A percentile compares a stretch with the other conserved stretches of the same genome.
These are phyloP conservation scores for Alternaria ethzedia DNA, from an alignment of 2,329 filamentous ascomycete genomes.

Conservation along the genomic window DNA sequence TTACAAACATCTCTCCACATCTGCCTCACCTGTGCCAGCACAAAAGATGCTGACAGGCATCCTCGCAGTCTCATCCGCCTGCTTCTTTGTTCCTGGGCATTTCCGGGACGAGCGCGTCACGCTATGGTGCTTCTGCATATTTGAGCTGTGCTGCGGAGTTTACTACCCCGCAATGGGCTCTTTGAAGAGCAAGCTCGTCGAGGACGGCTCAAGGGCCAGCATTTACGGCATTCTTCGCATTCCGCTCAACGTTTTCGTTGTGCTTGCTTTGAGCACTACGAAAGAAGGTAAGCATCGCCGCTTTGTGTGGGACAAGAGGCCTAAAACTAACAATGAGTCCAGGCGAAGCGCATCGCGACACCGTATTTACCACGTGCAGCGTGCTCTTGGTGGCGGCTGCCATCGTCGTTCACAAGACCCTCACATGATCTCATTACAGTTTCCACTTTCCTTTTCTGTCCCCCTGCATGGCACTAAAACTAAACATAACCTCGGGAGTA, in stretches of 20 bases:
- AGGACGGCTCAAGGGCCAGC: conserved; percentile 60
- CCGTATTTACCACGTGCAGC: conserved; percentile 40
- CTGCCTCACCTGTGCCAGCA: conserved; percentile 24
- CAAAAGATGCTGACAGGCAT: conserved; percentile 39
- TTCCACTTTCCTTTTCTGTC: neutral
- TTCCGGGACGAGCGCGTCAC: conserved; percentile 55
- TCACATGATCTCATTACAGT: conserved; percentile 16
- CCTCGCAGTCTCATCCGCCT: conserved; percentile 33
- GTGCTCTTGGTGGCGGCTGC: conserved; percentile 36
- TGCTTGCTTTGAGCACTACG: conserved; percentile 41
- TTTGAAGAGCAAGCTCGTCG: conserved; percentile 62
- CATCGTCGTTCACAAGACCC: conserved; percentile 33
- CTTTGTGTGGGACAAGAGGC: neutral
- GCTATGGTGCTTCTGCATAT: conserved; percentile 64
- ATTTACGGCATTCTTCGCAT: conserved; percentile 65
- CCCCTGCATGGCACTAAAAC: neutral
- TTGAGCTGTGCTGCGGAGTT: conserved; percentile 64
- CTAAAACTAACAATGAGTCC: conserved; percentile 9
- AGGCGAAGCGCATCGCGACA: conserved; percentile 41
- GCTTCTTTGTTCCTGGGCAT: conserved; percentile 46
- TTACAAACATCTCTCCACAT: conserved; percentile 53
- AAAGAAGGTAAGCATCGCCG: conserved; percentile 33
- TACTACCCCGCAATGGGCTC: conserved; percentile 65
- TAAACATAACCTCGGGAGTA: neutral
- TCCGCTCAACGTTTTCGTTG: conserved; percentile 59